Percentiles rank a stretch among this genome's conserved stretches.
Evolutionary conservation across 345 rosid genomes (phyloP).

Genomic region (Geranium brycei): DNA sequence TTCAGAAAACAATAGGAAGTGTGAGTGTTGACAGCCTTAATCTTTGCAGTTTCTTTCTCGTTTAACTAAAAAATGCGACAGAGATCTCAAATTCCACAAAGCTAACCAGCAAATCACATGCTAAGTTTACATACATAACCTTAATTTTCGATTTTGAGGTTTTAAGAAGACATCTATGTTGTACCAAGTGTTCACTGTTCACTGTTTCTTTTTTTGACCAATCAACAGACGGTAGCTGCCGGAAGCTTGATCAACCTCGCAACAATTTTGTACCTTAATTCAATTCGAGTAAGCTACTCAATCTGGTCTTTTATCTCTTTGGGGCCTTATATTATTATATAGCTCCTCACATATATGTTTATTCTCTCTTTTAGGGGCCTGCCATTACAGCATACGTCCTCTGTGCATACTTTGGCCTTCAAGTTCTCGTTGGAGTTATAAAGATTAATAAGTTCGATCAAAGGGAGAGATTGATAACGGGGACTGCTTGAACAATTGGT

Average conservation of each 20-base stretch:
- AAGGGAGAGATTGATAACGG: slow-evolving; percentile 75
- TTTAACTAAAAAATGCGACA: neutral
- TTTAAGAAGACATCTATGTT: too few relatives aligned
- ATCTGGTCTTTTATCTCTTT: neutral
- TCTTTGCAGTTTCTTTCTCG: neutral
- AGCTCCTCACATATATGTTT: slow-evolving; percentile 6
- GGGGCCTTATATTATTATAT: neutral
- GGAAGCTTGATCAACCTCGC: slow-evolving; percentile 92
- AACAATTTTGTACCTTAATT: slow-evolving; percentile 75
- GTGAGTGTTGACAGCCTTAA: slow-evolving; percentile 32
- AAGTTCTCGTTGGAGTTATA: slow-evolving; percentile 65
- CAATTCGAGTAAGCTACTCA: slow-evolving; percentile 53
- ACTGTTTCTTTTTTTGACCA: slow-evolving; percentile 9
- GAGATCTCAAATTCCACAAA: neutral
- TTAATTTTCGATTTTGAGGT: too few relatives aligned
- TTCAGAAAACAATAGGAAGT: slow-evolving; percentile 85
- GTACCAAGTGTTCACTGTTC: neutral
- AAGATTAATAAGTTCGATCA: slow-evolving; percentile 74
- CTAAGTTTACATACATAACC: too few relatives aligned
- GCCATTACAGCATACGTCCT: slow-evolving; percentile 45
- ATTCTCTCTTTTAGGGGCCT: slow-evolving; percentile 42
- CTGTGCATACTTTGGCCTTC: slow-evolving; percentile 72
- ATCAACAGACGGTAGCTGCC: slow-evolving; percentile 81
- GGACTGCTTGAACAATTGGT: slow-evolving; percentile 59
- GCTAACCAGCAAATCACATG: neutral